These are phyloP conservation scores for Ensete ventricosum DNA, from an alignment of 176 grass and related monocot genomes.

Conservation along the genomic window DNA sequence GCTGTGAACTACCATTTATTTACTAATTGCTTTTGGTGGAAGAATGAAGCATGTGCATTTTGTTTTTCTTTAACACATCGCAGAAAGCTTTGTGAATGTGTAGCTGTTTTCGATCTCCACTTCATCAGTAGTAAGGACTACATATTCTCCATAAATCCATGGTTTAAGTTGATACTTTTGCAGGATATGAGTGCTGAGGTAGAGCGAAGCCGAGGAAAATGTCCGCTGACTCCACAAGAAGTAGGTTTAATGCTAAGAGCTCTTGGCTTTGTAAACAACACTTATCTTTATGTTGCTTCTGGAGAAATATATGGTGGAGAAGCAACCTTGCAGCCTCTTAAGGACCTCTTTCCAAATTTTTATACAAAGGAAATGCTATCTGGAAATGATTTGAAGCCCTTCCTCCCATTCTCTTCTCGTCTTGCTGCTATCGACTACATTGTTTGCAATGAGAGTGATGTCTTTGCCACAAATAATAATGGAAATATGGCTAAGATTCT, in stretches of 20 bases:
- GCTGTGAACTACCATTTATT: too few relatives aligned
- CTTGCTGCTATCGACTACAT: slow-evolving; percentile 88
- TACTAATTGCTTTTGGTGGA: too few relatives aligned
- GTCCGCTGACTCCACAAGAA: slow-evolving; percentile 81
- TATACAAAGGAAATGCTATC: slow-evolving; percentile 85
- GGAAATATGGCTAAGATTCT: slow-evolving; percentile 98
- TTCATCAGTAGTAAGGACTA: background rate
- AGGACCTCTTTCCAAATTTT: slow-evolving; percentile 75
- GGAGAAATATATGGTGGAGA: slow-evolving; percentile 97
- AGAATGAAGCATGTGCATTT: too few relatives aligned
- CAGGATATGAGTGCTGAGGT: slow-evolving; percentile 76
- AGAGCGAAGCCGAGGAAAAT: slow-evolving; percentile 76
- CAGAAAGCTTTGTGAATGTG: too few relatives aligned
- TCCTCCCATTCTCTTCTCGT: slow-evolving; percentile 67
- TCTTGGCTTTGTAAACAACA: slow-evolving; percentile 74
- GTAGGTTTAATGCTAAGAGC: slow-evolving; percentile 79
- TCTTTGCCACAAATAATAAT: slow-evolving; percentile 90
- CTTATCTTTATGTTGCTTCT: slow-evolving; percentile 77
- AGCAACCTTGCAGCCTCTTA: slow-evolving; percentile 61
- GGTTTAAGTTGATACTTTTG: slow-evolving; percentile 2
- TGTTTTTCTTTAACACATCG: too few relatives aligned
- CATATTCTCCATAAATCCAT: background rate
- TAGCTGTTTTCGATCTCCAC: background rate
- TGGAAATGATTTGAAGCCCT: slow-evolving; percentile 55
- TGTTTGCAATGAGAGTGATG: slow-evolving; percentile 77